Percentiles rank a stretch among this genome's conserved stretches.
Conservation (phyloP, 768 basidiomycete species). For the Cantharellus cinnabarinus region DNA sequence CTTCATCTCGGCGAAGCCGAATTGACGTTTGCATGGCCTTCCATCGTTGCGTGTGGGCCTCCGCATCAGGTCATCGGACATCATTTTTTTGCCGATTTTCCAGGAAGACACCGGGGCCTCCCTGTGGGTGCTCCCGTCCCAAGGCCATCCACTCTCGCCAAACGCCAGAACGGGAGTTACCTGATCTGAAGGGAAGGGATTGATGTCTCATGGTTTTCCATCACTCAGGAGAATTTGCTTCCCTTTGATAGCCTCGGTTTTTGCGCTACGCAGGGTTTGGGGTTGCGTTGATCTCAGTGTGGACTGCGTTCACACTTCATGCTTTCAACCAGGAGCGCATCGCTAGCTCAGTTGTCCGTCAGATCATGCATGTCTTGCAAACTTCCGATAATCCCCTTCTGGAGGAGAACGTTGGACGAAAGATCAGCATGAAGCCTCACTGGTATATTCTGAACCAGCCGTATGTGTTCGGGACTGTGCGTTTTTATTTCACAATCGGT, state of each 20-base stretch:
- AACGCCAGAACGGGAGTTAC: not conserved
- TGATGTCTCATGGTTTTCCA: not conserved
- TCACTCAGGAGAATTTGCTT: not conserved
- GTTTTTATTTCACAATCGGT: not conserved
- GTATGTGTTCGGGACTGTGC: constrained; percentile 8
- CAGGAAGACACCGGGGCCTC: no score
- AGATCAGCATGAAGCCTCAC: constrained; percentile 5
- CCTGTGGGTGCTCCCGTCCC: not conserved
- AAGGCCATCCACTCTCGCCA: not conserved
- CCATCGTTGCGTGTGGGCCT: no score
- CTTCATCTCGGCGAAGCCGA: no score
- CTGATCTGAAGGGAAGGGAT: not conserved
- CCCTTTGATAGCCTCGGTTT: not conserved
- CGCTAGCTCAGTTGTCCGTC: constrained; percentile 8
- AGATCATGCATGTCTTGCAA: constrained; percentile 3
- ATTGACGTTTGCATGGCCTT: no score
- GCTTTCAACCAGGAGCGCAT: constrained; percentile 10
- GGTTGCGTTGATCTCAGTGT: constrained; percentile 5
- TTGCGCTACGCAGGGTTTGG: not conserved
- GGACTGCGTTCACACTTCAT: constrained; percentile 8
- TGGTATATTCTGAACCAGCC: constrained; percentile 8
- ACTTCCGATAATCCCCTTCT: constrained; percentile 1
- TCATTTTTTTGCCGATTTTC: no score
- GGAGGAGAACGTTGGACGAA: constrained; percentile 3
- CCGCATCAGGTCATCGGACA: no score